Base-by-base conservation (phyloP, 768 basidiomycete species). In the Serpula lacrymans region DNA sequence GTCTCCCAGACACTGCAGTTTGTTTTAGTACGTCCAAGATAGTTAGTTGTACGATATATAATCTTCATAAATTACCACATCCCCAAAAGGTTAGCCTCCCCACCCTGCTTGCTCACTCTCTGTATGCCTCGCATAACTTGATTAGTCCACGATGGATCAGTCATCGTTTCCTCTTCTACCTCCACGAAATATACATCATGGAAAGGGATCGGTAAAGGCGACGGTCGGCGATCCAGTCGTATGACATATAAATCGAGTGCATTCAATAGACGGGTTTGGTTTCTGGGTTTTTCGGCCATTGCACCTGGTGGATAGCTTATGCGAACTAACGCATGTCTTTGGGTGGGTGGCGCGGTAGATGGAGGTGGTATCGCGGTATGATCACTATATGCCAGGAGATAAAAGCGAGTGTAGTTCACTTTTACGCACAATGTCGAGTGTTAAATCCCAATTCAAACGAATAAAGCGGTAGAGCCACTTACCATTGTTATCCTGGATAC, bases 401-500 rank as follows among this genome's bases (percentile, higher is more conserved):
- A 84, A 62, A 88, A 88, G 29, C 84, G 75, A 5, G 86, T 88
- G 37, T 67, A 76, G 49, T 88, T 87, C 14, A 59, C 86, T 87
- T n/a, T n/a, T n/a, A n/a, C n/a, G n/a, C n/a, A n/a, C n/a, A n/a
- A n/a, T n/a, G n/a, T n/a, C n/a, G n/a, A n/a, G n/a, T n/a, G 55
- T 17, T 30, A 35, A 20, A 21, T 16, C 14, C 6, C 9, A 26
- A 20, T 41, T 21, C 17, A 12, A 23, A 41, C 42, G 36, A 24
- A 34, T 23, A 20, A 28, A 18, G 22, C 42, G 30, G 22, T 7
- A 40, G 5, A 5, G 21, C 18, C 17, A 40, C 12, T 42, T 54
- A 80, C 84, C 58, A 29, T 68, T 54, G 39, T 68, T 68, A 46
- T 84, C 75, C 51, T 91, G 88, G 34, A 90, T 83, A 9, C 73